These are phyloP conservation scores for Cantharellus cinnabarinus DNA, from an alignment of 768 basidiomycete species.

Conservation along the genomic window DNA sequence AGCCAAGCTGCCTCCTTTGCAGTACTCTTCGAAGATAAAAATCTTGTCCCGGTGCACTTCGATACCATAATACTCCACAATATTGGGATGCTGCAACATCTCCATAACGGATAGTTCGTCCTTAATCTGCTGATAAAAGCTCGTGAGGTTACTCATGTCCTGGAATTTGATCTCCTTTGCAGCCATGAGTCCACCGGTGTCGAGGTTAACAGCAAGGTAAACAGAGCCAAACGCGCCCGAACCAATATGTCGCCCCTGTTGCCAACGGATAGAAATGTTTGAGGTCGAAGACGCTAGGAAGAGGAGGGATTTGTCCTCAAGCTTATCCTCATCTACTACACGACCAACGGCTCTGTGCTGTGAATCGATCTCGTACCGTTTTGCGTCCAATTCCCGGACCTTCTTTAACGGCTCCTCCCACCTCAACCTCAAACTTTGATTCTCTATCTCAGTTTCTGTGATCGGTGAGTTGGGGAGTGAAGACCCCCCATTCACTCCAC, in stretches of 20 bases:
- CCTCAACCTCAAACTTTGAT: conserved; percentile 43
- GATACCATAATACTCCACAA: conserved; percentile 97
- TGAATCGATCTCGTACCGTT: conserved; percentile 35
- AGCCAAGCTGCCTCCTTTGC: conserved; percentile 85
- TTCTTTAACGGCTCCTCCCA: conserved; percentile 52
- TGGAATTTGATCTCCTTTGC: conserved; percentile 98
- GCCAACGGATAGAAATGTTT: conserved; percentile 92
- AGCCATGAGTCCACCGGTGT: conserved; percentile 90
- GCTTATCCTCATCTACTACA: conserved; percentile 81
- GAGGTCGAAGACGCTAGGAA: conserved; percentile 92
- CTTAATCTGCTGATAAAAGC: conserved; percentile 76
- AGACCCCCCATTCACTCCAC: not conserved
- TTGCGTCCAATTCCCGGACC: conserved; percentile 42
- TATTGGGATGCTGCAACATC: conserved; percentile 90
- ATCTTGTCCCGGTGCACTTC: conserved; percentile 98
- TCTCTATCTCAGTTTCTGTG: conserved; percentile 8
- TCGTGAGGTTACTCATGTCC: conserved; percentile 73
- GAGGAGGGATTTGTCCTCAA: conserved; percentile 82
- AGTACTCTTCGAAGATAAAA: conserved; percentile 98
- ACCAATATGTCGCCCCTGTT: conserved; percentile 94
- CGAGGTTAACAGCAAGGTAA: conserved; percentile 93
- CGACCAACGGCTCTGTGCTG: conserved; percentile 70
- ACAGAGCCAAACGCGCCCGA: conserved; percentile 99
- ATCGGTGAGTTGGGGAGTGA: conserved; percentile 56
- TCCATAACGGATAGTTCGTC: conserved; percentile 97